These are phyloP conservation scores for Nakazawaea ishiwadae DNA, from an alignment of 805 yeast species.

Conservation along the genomic window DNA sequence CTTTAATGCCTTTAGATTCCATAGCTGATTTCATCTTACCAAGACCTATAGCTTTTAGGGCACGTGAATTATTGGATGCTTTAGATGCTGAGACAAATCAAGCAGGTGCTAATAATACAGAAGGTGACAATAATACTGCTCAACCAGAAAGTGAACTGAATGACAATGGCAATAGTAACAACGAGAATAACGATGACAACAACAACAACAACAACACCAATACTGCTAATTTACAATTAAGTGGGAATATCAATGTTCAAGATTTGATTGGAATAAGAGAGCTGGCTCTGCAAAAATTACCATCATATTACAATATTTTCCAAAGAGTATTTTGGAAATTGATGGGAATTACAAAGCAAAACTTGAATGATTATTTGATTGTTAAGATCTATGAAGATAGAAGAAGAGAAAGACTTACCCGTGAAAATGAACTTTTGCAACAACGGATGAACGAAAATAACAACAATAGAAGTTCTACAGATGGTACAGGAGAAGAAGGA, in stretches of 20 bases:
- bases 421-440: background rate
- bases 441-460: too few relatives aligned
- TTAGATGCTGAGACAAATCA: constrained; percentile 12
- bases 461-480: too few relatives aligned
- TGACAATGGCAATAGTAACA: background rate
- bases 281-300: constrained; percentile 11
- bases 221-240: background rate
- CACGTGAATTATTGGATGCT: constrained; percentile 21
- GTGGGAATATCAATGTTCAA: background rate
- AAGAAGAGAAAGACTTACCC: constrained; percentile 18
- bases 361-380: constrained; percentile 50
- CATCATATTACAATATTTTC: constrained; percentile 24
- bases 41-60: constrained; percentile 22
- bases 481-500: too few relatives aligned
- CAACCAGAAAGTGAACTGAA: too few relatives aligned
- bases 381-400: constrained; percentile 26
- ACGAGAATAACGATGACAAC: constrained; percentile 3
- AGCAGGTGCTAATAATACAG: background rate
- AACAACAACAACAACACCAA: background rate
- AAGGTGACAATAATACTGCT: too few relatives aligned
- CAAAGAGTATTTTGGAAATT: constrained; percentile 43
- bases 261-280: constrained; percentile 16
- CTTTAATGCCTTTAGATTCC: constrained; percentile 19
- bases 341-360: constrained; percentile 48
- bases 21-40: constrained; percentile 16